phyloP scores from a whole-genome alignment of 2,329 filamentous ascomycete genomes.

The Neocatenulostroma microsporum region DNA sequence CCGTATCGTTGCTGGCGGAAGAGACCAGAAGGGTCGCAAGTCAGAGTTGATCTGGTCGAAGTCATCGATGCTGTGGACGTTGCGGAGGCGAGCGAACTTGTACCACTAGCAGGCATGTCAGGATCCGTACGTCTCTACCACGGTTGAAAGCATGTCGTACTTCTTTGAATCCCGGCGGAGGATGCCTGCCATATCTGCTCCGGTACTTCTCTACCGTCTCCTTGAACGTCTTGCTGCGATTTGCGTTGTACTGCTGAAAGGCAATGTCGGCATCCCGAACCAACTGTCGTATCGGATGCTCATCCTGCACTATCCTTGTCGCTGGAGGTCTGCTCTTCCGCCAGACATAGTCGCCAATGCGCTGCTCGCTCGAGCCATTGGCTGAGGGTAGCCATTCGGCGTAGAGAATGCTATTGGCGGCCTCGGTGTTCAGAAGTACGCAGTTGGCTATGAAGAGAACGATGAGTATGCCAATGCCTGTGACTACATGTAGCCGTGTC shows the following conservation, averaged over 20 bases:
- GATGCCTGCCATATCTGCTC: constrained; percentile 50
- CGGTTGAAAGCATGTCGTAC: not conserved
- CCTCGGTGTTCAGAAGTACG: constrained; percentile 1
- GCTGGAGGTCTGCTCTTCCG: constrained; percentile 8
- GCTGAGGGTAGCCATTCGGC: constrained; percentile 10
- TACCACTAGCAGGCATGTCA: constrained; percentile 18
- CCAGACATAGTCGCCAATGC: constrained; percentile 9
- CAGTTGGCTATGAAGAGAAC: constrained; percentile 7
- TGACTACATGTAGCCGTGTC: too few species aligned
- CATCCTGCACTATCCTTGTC: constrained; percentile 6
- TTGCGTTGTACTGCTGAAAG: constrained; percentile 19
- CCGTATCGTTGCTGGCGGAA: constrained; percentile 41
- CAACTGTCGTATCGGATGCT: constrained; percentile 15
- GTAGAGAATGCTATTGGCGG: constrained; percentile 4
- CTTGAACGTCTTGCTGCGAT: constrained; percentile 42
- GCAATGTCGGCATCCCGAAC: constrained; percentile 31
- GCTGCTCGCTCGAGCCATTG: constrained; percentile 5
- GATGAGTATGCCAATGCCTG: too few species aligned
- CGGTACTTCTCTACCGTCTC: constrained; percentile 52
- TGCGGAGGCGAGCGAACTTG: constrained; percentile 43
- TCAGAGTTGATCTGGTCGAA: constrained; percentile 51
- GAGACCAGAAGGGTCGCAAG: constrained; percentile 39
- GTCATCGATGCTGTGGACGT: constrained; percentile 52
- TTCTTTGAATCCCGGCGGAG: constrained; percentile 51
- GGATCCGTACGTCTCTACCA: too few species aligned